These are phyloP conservation scores for Oryza punctata DNA, from an alignment of 176 grass and related monocot species.

Conservation along the genomic window DNA sequence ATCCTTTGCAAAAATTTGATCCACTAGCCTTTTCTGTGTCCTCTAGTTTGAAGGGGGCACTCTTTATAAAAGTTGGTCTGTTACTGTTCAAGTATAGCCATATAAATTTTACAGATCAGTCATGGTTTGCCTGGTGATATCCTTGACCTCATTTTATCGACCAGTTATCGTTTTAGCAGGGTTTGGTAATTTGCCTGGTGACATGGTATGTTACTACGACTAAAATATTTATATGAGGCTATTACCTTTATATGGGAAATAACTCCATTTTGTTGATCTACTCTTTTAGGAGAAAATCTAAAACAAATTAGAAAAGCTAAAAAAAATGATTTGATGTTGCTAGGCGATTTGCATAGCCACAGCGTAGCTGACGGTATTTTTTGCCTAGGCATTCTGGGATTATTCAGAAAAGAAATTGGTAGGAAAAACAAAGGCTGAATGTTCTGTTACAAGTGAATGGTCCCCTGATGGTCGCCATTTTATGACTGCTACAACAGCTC, in stretches of 20 bases:
- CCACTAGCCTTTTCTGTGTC: background rate
- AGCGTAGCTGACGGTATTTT: conserved; percentile 36
- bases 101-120: conserved; percentile 18
- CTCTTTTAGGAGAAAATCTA: background rate
- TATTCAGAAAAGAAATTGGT: conserved; percentile 83
- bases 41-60: conserved; percentile 5
- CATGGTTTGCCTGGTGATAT: conserved; percentile 26
- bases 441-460: conserved; percentile 95
- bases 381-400: conserved; percentile 83
- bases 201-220: conserved; percentile 71
- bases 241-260: conserved; percentile 16
- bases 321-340: background rate
- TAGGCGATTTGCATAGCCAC: conserved; percentile 10
- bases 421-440: conserved; percentile 89
- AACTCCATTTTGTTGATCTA: background rate
- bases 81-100: background rate
- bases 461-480: conserved; percentile 87
- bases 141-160: conserved; percentile 58
- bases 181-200: conserved; percentile 95
- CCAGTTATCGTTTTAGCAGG: conserved; percentile 89
- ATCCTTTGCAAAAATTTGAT: conserved; percentile 59
- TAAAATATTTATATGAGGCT: conserved; percentile 3
- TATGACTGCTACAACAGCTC: conserved; percentile 96
- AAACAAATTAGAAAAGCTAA: conserved; percentile 20
- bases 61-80: background rate